Evolutionary conservation across 768 basidiomycete species (phyloP).

Genomic region (Strobilomyces dryophilus): DNA sequence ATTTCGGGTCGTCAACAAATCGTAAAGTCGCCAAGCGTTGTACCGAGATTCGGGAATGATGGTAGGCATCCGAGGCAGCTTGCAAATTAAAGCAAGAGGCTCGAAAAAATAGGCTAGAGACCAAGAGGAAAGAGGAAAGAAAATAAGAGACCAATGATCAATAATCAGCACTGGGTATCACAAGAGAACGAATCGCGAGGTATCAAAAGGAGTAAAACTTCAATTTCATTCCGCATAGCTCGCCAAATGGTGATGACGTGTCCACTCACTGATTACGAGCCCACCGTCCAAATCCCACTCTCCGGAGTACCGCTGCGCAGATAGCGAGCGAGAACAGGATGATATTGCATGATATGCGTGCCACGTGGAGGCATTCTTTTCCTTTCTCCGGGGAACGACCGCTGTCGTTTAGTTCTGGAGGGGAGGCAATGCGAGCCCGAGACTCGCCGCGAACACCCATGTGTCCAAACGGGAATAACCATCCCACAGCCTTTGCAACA

Average conservation of each 20-base stretch:
- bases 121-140: not conserved
- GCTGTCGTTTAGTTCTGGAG: not conserved
- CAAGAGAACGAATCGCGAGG: not conserved
- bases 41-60: not conserved
- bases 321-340: conserved; percentile 27
- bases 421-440: not conserved
- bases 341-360: conserved; percentile 20
- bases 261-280: conserved; percentile 15
- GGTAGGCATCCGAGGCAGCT: not conserved
- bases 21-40: conserved; percentile 3
- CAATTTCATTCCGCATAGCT: not conserved
- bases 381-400: conserved; percentile 5
- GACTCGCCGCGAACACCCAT: not conserved
- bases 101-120: not conserved
- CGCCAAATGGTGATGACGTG: not conserved
- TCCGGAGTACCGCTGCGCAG: conserved; percentile 26
- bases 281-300: conserved; percentile 23
- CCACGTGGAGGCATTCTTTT: not conserved
- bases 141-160: too few relatives aligned
- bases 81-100: not conserved
- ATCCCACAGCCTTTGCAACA: conserved; percentile 16
- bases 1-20: not conserved
- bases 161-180: not conserved
- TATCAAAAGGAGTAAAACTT: not conserved
- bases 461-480: conserved; percentile 22